Conservation (phyloP, 306 rosid genomes). For the Castanospermum australe region DNA sequence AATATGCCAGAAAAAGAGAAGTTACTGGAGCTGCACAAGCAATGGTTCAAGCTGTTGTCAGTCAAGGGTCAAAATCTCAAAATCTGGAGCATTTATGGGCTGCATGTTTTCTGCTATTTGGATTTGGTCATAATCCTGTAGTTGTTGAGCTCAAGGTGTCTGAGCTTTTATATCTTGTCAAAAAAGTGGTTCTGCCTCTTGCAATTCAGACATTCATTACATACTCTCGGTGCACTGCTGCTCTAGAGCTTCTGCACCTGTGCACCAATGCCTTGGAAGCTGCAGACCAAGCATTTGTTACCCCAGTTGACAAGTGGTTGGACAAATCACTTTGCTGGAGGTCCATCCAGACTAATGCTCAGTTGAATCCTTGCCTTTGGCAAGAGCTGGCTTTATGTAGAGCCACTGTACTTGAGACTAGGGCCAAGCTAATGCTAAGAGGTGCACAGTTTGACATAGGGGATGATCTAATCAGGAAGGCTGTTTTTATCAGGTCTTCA, state of each 20-base stretch:
- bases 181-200: constrained; percentile 70
- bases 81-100: constrained; percentile 79
- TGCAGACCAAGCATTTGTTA: constrained; percentile 75
- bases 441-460: constrained; percentile 86
- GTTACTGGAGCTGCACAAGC: constrained; percentile 62
- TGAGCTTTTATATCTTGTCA: constrained; percentile 62
- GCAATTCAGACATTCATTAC: constrained; percentile 74
- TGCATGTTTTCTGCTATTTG: constrained; percentile 77
- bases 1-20: constrained; percentile 68
- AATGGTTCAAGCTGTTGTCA: constrained; percentile 73
- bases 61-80: constrained; percentile 57
- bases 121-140: constrained; percentile 67
- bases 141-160: constrained; percentile 72
- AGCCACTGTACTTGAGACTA: constrained; percentile 82
- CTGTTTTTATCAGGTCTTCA: constrained; percentile 77
- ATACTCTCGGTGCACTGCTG: constrained; percentile 74
- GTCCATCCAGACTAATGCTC: constrained; percentile 76
- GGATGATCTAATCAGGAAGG: constrained; percentile 81
- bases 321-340: constrained; percentile 84
- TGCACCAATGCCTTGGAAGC: constrained; percentile 83
- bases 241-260: constrained; percentile 73
- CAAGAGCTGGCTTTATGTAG: constrained; percentile 81
- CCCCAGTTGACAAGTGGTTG: constrained; percentile 85
- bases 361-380: constrained; percentile 88
- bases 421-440: constrained; percentile 87